Evolutionary conservation across 371 early-diverging fungal genomes (phyloP), one percentile per base, ranked within the genome.

Genomic region (Lichtheimia hyalospora): DNA sequence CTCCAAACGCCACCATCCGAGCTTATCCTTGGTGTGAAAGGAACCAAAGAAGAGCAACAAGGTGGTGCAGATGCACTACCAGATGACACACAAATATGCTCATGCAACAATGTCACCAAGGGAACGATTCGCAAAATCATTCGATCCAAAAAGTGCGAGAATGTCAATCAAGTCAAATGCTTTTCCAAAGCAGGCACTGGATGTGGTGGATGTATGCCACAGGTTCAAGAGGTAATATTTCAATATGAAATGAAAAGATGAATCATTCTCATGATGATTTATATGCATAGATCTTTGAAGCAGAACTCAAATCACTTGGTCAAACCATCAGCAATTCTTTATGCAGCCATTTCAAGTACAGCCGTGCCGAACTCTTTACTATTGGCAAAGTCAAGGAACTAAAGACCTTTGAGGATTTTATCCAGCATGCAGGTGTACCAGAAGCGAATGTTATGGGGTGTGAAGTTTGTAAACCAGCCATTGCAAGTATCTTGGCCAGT

Each of bases 31-130:
- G 85, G 87, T 48, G 58, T 75, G 23, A 66, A 77, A 58, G 60
- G 51, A 5, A 43, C 21, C 20, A 77, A 70, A 8, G 63, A 63
- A 54, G 69, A 61, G 27, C 71, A 63, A 12, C 34, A 34, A 0
- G 34, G 34, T 34, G 69, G 71, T 44, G 77, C 74, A 25, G 70
- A 70, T 13, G 75, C 86, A 39, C 64, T 88, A 8, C 84, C 85
- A 10, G 86, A 87, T 48, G 87, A 89, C 28, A 79, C 89, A 5
- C 87, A 88, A 56, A 76, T 89, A 50, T 89, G 89, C 61, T 88
- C 88, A 16, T 89, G 89, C 63, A 84, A 83, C 70, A 89, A 88
- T 61, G 74, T 89, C 56, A 80, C 83, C 52, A 88, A 87, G 64
- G 84, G 79, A 39, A 69, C 80, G 43, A 77, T 89, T 41, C 69